phyloP scores from a whole-genome alignment of 1,139 yeast genomes.

The Taphrina populina region DNA sequence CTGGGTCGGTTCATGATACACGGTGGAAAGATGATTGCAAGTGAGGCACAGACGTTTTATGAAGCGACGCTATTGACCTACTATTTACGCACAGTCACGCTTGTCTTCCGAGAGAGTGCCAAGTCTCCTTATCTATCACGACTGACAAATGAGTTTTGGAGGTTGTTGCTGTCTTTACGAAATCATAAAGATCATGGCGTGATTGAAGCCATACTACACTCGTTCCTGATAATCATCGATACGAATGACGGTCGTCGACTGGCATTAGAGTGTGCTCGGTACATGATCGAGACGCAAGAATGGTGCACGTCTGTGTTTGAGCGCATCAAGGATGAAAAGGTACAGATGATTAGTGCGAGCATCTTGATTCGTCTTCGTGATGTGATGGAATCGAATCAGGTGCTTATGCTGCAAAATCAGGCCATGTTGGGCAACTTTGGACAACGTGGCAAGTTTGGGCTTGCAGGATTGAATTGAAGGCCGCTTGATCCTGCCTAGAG shows the following conservation, averaged over 20 bases:
- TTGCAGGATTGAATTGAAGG: slow-evolving; percentile 5
- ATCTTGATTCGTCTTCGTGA: slow-evolving; percentile 18
- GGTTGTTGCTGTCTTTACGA: slow-evolving; percentile 2
- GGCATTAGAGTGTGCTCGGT: slow-evolving; percentile 1
- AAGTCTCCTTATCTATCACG: slow-evolving; percentile 2
- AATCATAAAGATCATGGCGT: slow-evolving; percentile 7
- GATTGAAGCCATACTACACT: not conserved
- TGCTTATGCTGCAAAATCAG: slow-evolving; percentile 18
- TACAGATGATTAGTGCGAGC: slow-evolving; percentile 7
- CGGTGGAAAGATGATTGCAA: slow-evolving; percentile 11
- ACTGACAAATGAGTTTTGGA: slow-evolving; percentile 18
- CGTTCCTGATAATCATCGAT: slow-evolving; percentile 7
- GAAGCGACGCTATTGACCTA: slow-evolving; percentile 14
- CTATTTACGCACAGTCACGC: slow-evolving; percentile 14
- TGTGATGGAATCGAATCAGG: slow-evolving; percentile 16
- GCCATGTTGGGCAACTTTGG: slow-evolving; percentile 2
- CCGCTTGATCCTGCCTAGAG: too few relatives aligned
- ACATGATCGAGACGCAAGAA: slow-evolving; percentile 21
- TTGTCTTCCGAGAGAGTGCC: not conserved
- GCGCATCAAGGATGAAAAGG: not conserved
- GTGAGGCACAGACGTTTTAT: slow-evolving; percentile 14
- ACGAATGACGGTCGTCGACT: slow-evolving; percentile 6
- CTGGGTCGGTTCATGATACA: slow-evolving; percentile 22
- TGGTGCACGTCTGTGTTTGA: slow-evolving; percentile 15
- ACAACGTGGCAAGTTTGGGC: slow-evolving; percentile 12